phyloP scores from a whole-genome alignment of 306 rosid genomes.

The Glycine tomentella region DNA sequence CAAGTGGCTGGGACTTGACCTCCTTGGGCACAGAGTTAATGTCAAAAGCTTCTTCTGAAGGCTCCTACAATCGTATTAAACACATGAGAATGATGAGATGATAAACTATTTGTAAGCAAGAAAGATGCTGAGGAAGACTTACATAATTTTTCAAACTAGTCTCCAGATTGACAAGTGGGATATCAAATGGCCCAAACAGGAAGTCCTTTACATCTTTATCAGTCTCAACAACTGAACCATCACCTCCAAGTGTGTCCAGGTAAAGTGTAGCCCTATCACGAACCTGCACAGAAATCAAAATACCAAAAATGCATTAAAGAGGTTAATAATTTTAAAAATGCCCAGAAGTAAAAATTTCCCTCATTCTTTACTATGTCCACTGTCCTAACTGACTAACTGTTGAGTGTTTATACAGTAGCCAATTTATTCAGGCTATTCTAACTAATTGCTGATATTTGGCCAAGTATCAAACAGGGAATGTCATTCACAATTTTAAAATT shows the following conservation, averaged over 20 bases:
- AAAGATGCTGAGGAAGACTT: constrained; percentile 49
- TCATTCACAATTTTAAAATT: background rate
- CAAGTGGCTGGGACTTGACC: constrained; percentile 80
- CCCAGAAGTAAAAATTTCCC: background rate
- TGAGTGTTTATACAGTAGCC: background rate
- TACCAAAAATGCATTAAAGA: constrained; percentile 13
- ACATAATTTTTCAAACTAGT: constrained; percentile 91
- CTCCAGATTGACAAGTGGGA: constrained; percentile 94
- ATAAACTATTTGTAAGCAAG: constrained; percentile 31
- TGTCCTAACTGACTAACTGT: background rate
- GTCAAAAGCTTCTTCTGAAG: constrained; percentile 94
- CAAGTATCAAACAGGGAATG: background rate
- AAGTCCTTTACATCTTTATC: constrained; percentile 78
- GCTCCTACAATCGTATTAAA: constrained; percentile 71
- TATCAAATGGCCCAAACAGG: constrained; percentile 88
- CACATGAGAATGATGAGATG: constrained; percentile 56
- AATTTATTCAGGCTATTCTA: background rate
- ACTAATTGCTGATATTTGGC: background rate
- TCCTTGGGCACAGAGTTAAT: constrained; percentile 84
- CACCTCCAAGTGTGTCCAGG: constrained; percentile 83
- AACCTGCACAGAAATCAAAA: constrained; percentile 65
- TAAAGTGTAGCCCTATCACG: constrained; percentile 99
- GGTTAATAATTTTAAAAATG: constrained; percentile 5
- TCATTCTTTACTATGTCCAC: background rate
- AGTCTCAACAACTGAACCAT: constrained; percentile 78